Base-by-base conservation (phyloP, 495 filamentous ascomycete species). In the Penicillium argentinense region DNA sequence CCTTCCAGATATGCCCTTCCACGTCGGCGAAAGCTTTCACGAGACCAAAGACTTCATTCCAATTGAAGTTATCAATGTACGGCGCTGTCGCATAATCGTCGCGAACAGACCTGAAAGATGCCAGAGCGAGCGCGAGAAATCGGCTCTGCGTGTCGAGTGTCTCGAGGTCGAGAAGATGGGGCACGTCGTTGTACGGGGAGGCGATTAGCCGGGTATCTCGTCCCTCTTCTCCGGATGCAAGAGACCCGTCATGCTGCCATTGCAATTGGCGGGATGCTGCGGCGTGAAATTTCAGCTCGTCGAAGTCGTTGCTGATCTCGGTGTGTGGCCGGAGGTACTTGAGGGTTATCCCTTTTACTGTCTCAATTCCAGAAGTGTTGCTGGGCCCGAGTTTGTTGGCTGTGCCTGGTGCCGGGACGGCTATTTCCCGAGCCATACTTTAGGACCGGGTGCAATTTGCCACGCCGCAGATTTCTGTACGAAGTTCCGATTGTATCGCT, bases 21-120 rank as follows among this genome's bases (percentile, higher is more conserved):
- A 62, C 51, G 5, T 62, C 61, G 45, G 69, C 36, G 9, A 69
- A 51, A 1, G 70, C 49, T 46, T 62, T 66, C 33, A 92, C 61
- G 17, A 72, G 66, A 9, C 67, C 62, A 11, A 90, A 69, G 4
- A 93, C 69, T 14, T 79, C 74, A 8, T 56, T 43, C 86, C 87
- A 92, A 63, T 95, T 95, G 74, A 95, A 91, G 0, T 81, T 80
- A 21, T 85, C 80, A 9, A 73, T 59, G 59, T 92, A 95, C 1
- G 79, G 72, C 2, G 87, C 84, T 8, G 82, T 88, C 27, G 89
- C 88, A 64, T 95, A 95, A 62, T 88, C 84, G 3, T 71, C 55
- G 0, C 85, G 79, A 23, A 83, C 59, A 17, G 80, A 77, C 40
- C 69, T 71, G 59, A 95, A 67, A 12, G 68, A 65, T 16, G 81